These are phyloP conservation scores for Auxenochlorella pyrenoidosa DNA, from an alignment of 139 green algal genomes.

Conservation along the genomic window DNA sequence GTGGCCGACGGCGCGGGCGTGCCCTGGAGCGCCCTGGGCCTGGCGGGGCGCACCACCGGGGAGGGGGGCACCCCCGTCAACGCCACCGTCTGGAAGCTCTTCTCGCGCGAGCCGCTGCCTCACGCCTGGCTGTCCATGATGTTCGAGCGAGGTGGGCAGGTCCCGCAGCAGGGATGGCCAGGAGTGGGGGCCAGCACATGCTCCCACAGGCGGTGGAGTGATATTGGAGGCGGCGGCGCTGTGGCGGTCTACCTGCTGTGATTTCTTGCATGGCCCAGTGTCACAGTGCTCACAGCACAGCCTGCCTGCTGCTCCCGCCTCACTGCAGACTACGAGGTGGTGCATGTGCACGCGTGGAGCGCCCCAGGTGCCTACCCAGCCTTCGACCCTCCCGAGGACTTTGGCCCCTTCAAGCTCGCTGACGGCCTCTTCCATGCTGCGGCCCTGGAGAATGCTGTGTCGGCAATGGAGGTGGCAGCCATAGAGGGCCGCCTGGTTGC, in stretches of 20 bases:
- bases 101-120: slow-evolving; percentile 53
- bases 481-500: slow-evolving; percentile 68
- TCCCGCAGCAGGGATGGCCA: too few species aligned
- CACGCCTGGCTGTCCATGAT: slow-evolving; percentile 44
- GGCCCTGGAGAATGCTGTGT: slow-evolving; percentile 71
- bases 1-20: slow-evolving; percentile 53
- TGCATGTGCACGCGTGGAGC: not conserved
- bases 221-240: not conserved
- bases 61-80: not conserved
- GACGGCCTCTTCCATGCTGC: slow-evolving; percentile 70
- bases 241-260: not conserved
- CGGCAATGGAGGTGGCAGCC: slow-evolving; percentile 76
- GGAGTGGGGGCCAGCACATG: too few species aligned
- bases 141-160: slow-evolving; percentile 47
- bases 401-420: slow-evolving; percentile 71
- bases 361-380: slow-evolving; percentile 3
- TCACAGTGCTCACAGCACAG: too few species aligned
- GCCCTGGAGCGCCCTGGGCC: slow-evolving; percentile 43
- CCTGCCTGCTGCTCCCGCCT: not conserved
- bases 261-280: not conserved
- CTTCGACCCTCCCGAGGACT: slow-evolving; percentile 74
- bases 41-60: slow-evolving; percentile 1
- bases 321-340: slow-evolving; percentile 28
- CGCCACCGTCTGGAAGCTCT: slow-evolving; percentile 68
- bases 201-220: not conserved